Percentiles rank a stretch among this genome's conserved stretches.
phyloP scores from a whole-genome alignment of 208 protist species.

The Acanthamoeba castellanii region DNA sequence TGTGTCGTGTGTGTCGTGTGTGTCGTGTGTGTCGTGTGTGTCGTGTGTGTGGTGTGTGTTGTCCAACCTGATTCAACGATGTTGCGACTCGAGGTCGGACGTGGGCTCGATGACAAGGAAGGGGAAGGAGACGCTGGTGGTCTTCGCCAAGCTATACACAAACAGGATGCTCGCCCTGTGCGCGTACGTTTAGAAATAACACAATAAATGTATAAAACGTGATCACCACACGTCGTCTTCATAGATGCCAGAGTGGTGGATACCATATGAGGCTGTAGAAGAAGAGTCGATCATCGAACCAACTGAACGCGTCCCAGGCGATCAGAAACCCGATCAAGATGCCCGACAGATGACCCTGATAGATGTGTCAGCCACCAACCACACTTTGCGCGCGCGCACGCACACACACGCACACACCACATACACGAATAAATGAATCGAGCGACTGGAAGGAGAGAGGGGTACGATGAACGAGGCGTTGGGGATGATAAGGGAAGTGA shows the following conservation, averaged over 20 bases:
- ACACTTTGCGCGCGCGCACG: no score
- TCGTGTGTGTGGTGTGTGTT: no score
- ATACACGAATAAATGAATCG: no score
- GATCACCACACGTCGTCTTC: no score
- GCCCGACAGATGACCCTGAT: constrained; percentile 69
- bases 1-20: no score
- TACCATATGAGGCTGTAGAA: constrained; percentile 30
- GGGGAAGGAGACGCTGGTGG: not conserved
- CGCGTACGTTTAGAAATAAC: no score
- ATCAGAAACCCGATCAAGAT: constrained; percentile 67
- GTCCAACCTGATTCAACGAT: no score
- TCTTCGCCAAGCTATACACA: not conserved
- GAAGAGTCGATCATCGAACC: constrained; percentile 20
- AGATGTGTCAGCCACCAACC: not conserved
- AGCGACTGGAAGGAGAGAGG: not conserved
- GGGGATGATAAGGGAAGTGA: constrained; percentile 67
- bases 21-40: no score
- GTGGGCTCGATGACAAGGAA: not conserved
- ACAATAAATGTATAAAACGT: no score
- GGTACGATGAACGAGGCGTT: constrained; percentile 47
- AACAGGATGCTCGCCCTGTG: not conserved
- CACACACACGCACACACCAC: no score
- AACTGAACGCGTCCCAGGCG: constrained; percentile 25
- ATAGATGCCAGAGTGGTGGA: no score
- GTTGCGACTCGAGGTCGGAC: not conserved